Percentiles rank a stretch among this genome's conserved stretches.
phyloP scores from a whole-genome alignment of 495 filamentous ascomycete genomes.

The Copromyces sp. region DNA sequence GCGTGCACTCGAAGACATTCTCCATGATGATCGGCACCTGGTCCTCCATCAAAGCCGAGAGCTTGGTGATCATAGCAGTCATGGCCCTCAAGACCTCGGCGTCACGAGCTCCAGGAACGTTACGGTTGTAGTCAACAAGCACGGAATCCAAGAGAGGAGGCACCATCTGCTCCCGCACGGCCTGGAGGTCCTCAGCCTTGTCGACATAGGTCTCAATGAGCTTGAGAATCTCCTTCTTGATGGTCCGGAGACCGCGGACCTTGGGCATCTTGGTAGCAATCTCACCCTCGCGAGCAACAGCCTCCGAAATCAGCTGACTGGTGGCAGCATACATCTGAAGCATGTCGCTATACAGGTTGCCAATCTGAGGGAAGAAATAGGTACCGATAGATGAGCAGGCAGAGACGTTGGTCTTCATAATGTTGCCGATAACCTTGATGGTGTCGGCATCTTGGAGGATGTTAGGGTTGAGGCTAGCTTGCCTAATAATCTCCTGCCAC shows the following conservation, averaged over 20 bases:
- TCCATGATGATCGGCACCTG: conserved; percentile 97
- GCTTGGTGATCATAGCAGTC: conserved; percentile 92
- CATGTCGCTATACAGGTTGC: conserved; percentile 97
- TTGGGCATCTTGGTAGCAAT: conserved; percentile 97
- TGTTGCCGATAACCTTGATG: conserved; percentile 96
- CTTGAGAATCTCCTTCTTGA: conserved; percentile 99
- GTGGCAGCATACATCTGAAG: conserved; percentile 95
- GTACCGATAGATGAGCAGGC: conserved; percentile 91
- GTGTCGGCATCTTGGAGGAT: conserved; percentile 85
- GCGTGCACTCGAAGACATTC: conserved; percentile 94
- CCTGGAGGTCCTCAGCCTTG: conserved; percentile 91
- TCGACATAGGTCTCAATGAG: conserved; percentile 96
- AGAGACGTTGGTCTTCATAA: conserved; percentile 99
- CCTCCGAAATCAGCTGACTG: conserved; percentile 89
- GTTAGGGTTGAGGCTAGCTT: conserved; percentile 68
- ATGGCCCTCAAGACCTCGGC: conserved; percentile 95
- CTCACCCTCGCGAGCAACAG: conserved; percentile 78
- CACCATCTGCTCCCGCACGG: conserved; percentile 85
- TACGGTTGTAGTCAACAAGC: conserved; percentile 90
- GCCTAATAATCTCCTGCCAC: conserved; percentile 86
- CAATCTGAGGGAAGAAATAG: conserved; percentile 99
- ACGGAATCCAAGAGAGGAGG: conserved; percentile 95
- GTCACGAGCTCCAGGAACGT: conserved; percentile 92
- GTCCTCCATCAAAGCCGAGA: conserved; percentile 92
- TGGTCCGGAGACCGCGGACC: conserved; percentile 87